phyloP scores from a whole-genome alignment of 75 land plant genomes.

The Gnetum montanum region DNA sequence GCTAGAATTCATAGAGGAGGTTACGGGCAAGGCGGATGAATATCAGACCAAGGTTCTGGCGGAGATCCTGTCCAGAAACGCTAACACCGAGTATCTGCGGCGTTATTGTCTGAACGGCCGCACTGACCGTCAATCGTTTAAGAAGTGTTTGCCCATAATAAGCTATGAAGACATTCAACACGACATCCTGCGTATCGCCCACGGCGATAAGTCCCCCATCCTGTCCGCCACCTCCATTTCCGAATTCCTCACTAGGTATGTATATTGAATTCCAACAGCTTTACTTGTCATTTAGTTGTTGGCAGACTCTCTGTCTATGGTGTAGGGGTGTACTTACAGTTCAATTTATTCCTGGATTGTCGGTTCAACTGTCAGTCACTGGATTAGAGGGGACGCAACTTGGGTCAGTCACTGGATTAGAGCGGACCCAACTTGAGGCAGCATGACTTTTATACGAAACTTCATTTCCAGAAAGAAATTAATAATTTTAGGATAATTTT shows the following conservation, averaged over 20 bases:
- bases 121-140: conserved; percentile 49
- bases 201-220: conserved; percentile 76
- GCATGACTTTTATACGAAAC: too few species aligned
- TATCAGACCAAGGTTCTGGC: conserved; percentile 43
- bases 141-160: conserved; percentile 42
- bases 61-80: conserved; percentile 52
- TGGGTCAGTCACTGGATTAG: too few species aligned
- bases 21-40: conserved; percentile 30
- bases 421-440: too few species aligned
- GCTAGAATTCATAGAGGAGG: conserved; percentile 45
- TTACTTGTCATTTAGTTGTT: not conserved
- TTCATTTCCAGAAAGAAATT: too few species aligned
- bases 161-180: conserved; percentile 69
- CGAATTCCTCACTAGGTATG: conserved; percentile 81
- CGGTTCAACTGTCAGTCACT: too few species aligned
- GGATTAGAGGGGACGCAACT: too few species aligned
- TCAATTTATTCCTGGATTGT: too few species aligned
- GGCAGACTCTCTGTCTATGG: too few species aligned
- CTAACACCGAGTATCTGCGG: conserved; percentile 55
- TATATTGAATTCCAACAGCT: not conserved
- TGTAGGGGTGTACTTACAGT: too few species aligned
- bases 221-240: conserved; percentile 62
- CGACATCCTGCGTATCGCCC: conserved; percentile 68
- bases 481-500: too few species aligned
- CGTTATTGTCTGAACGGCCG: conserved; percentile 30